Percentiles rank a stretch among this genome's conserved stretches.
phyloP scores from a whole-genome alignment of 306 rosid genomes.

The Quercus gilva region DNA sequence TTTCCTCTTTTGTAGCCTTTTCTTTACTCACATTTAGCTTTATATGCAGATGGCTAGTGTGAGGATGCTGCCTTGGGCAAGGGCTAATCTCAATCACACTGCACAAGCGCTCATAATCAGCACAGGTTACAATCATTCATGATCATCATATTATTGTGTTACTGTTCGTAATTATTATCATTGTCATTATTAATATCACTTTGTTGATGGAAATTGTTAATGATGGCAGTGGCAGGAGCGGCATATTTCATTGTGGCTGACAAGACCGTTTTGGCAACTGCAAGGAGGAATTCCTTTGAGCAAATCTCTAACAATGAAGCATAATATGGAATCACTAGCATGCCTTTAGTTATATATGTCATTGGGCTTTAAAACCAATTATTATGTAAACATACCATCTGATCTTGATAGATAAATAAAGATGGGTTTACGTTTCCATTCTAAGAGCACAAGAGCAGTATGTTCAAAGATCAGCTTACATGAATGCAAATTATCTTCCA shows the following conservation, averaged over 20 bases:
- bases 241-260: slow-evolving; percentile 99
- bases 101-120: slow-evolving; percentile 99
- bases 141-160: neutral
- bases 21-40: neutral
- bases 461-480: slow-evolving; percentile 5
- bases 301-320: slow-evolving; percentile 37
- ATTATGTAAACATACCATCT: slow-evolving; percentile 18
- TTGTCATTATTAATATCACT: neutral
- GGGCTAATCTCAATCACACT: slow-evolving; percentile 79
- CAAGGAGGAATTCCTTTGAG: slow-evolving; percentile 88
- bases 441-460: neutral
- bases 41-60: slow-evolving; percentile 81
- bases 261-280: slow-evolving; percentile 90
- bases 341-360: neutral
- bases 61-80: slow-evolving; percentile 98
- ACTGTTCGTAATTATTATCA: neutral
- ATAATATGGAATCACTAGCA: slow-evolving; percentile 18
- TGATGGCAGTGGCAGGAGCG: slow-evolving; percentile 83
- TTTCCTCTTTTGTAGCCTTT: too few relatives aligned
- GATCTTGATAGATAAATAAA: slow-evolving; percentile 18
- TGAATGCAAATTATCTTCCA: slow-evolving; percentile 8
- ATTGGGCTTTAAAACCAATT: neutral
- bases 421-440: slow-evolving; percentile 12
- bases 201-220: slow-evolving; percentile 3
- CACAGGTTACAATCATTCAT: slow-evolving; percentile 47